Percentiles rank a stretch among this genome's conserved stretches.
These are phyloP conservation scores for Bocquillonia castaneifolia DNA, from an alignment of 441 rosid genomes.

Conservation along the genomic window DNA sequence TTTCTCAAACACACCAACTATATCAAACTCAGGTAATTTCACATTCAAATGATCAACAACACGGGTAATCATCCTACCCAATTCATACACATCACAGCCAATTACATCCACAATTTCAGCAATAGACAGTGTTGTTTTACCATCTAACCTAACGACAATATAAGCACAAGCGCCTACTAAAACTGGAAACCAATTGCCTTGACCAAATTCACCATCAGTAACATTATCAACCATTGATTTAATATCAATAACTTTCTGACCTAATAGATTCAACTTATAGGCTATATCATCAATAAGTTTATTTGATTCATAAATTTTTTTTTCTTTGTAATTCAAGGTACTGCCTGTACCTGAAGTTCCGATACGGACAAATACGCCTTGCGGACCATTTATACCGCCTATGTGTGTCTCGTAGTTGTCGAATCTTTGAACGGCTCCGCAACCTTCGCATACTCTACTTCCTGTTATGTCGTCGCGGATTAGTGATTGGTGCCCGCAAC, in stretches of 20 bases:
- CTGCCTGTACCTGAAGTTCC: slow-evolving; percentile 63
- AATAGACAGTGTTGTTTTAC: slow-evolving; percentile 43
- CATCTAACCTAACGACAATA: slow-evolving; percentile 45
- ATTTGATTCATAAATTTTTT: slow-evolving; percentile 56
- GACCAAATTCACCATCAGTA: slow-evolving; percentile 64
- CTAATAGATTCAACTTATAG: slow-evolving; percentile 31
- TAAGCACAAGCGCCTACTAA: slow-evolving; percentile 71
- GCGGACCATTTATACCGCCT: slow-evolving; percentile 44
- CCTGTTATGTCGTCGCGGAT: slow-evolving; percentile 46
- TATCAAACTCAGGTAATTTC: slow-evolving; percentile 50
- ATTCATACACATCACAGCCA: slow-evolving; percentile 53
- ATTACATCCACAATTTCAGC: slow-evolving; percentile 42
- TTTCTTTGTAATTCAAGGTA: slow-evolving; percentile 45
- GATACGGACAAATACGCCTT: slow-evolving; percentile 48
- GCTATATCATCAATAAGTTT: slow-evolving; percentile 41
- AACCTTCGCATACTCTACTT: slow-evolving; percentile 36
- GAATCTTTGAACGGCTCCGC: slow-evolving; percentile 43
- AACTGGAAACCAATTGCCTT: slow-evolving; percentile 67
- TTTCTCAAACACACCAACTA: slow-evolving; percentile 47
- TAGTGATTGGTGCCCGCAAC: slow-evolving; percentile 41
- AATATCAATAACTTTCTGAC: slow-evolving; percentile 26
- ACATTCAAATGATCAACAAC: slow-evolving; percentile 50
- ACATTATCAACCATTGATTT: slow-evolving; percentile 43
- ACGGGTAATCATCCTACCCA: slow-evolving; percentile 65
- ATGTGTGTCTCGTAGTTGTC: slow-evolving; percentile 47